phyloP scores from a whole-genome alignment of 2,329 filamentous ascomycete genomes.

The Aureobasidium sp. region DNA sequence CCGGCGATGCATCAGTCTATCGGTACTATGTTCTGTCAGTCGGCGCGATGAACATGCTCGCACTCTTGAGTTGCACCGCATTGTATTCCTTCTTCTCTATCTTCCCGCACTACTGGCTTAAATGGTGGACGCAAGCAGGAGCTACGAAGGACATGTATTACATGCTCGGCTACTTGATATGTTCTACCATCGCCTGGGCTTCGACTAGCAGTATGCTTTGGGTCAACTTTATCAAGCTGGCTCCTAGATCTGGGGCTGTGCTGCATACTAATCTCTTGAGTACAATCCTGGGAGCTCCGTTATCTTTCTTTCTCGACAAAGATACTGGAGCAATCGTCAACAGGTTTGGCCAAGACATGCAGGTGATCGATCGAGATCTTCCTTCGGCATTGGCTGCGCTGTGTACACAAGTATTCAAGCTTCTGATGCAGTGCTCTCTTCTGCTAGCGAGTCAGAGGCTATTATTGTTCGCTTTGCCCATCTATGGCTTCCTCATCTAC shows the following conservation, averaged over 20 bases:
- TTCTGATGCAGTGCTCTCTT: constrained; percentile 17
- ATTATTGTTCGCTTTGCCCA: constrained; percentile 16
- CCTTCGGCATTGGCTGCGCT: constrained; percentile 11
- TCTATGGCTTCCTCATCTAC: constrained; percentile 25
- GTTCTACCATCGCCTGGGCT: constrained; percentile 8
- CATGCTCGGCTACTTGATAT: constrained; percentile 17
- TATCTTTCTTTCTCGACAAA: constrained; percentile 33
- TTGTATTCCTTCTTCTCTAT: constrained; percentile 19
- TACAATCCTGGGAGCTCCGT: constrained; percentile 1
- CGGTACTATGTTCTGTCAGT: not conserved
- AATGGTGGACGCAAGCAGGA: constrained; percentile 41
- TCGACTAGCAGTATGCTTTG: constrained; percentile 25
- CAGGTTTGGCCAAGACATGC: constrained; percentile 38
- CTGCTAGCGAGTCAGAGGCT: constrained; percentile 19
- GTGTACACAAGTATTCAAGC: constrained; percentile 1
- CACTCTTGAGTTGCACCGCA: constrained; percentile 20
- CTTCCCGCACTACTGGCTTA: constrained; percentile 35
- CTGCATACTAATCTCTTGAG: constrained; percentile 32
- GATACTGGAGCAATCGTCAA: constrained; percentile 36
- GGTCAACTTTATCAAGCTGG: constrained; percentile 45
- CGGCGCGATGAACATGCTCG: not conserved
- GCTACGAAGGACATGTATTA: constrained; percentile 24
- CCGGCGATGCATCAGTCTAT: constrained; percentile 31
- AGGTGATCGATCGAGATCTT: constrained; percentile 37
- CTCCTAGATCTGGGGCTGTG: constrained; percentile 40